Base-by-base conservation (phyloP, 495 filamentous ascomycete genomes). In the Thozetella sp. region DNA sequence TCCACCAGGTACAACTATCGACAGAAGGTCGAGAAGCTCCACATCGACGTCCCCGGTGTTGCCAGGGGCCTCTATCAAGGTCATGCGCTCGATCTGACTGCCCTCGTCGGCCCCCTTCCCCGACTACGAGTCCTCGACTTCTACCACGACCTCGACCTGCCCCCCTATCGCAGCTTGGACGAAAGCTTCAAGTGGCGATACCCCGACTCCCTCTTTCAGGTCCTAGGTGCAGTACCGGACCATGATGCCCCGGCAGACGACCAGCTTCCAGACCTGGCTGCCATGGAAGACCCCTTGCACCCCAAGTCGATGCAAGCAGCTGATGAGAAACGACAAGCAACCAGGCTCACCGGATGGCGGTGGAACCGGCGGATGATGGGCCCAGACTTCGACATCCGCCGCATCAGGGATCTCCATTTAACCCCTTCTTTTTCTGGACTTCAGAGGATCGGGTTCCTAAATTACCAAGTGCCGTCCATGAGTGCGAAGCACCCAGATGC, bases 301-400 rank as follows among this genome's bases (percentile, higher is more conserved):
- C 43, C 30, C 1, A 25, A 22, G 13, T 13, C 54, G 24, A 17
- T 26, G 24, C 51, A 37, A 6, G 51, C 30, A 2, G 48, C 12
- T 9, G 55, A 26, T 48, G 46, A 20, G 10, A 57, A 55, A n/a
- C 40, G 40, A 13, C 46, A 48, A 1, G 53, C 58, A 1, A 71
- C 80, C 12, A 67, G 67, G 34, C 82, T 96, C 25, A 78, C 74
- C 26, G 86, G 80, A 55, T 97, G 90, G 90, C 86, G 86, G 27
- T 96, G 93, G 92, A 93, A 90, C 63, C 72, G 83, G 30, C 82
- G 86, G n/a, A 77, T 90, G 50, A 79, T 83, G 60, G 78, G 83
- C 10, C 72, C 77, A 1, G 68, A 68, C n/a, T 62, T 76, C 25
- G 67, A 83, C 40, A 67, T 89, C 12, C 69, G 74, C 0, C 70